Conservation (phyloP, 305 asterid genomes). For the Fraxinus sp. region DNA sequence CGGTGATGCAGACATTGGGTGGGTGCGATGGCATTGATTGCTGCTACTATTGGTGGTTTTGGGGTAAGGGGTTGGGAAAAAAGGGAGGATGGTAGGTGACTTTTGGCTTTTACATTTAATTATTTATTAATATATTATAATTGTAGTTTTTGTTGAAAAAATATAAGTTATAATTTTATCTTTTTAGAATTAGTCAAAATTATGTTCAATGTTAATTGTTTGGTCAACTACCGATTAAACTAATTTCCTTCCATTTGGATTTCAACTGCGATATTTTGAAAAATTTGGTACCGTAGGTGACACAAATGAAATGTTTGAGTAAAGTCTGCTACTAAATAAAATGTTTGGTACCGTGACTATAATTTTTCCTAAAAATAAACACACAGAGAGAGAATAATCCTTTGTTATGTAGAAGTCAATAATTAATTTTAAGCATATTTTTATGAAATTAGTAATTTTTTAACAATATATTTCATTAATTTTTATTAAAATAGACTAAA, state of each 20-base stretch:
- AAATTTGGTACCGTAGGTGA: background rate
- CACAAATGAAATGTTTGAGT: background rate
- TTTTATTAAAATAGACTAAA: too few relatives aligned
- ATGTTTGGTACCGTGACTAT: background rate
- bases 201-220: background rate
- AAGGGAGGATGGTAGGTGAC: background rate
- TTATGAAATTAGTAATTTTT: background rate
- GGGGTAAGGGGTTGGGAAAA: background rate
- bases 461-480: too few relatives aligned
- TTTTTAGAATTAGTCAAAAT: background rate
- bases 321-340: too few relatives aligned
- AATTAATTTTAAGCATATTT: background rate
- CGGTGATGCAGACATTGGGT: background rate
- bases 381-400: background rate
- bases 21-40: background rate
- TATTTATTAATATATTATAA: too few relatives aligned
- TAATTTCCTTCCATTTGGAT: background rate
- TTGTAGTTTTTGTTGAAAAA: background rate
- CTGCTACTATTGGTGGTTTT: background rate
- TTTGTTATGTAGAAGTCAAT: background rate
- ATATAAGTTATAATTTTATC: background rate
- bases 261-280: background rate
- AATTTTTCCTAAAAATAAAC: too few relatives aligned
- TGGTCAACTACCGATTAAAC: too few relatives aligned
- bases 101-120: too few relatives aligned